phyloP scores from a whole-genome alignment of 1,284 basidiomycete species.

The Bondarzewia mesenterica region DNA sequence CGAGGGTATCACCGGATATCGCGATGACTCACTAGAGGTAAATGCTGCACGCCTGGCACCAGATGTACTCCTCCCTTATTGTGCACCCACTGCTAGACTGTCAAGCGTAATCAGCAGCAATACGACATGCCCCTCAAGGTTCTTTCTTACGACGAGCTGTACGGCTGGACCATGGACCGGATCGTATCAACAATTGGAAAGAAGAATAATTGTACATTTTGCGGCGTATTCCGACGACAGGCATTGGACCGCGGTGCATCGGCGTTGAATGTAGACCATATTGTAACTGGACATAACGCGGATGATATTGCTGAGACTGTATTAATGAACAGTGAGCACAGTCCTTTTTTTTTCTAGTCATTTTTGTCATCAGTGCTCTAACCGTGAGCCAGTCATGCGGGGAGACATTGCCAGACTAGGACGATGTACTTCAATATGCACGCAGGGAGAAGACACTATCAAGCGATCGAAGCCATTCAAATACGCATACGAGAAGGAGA shows the following conservation, averaged over 20 bases:
- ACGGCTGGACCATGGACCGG: conserved; percentile 99
- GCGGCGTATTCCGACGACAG: conserved; percentile 94
- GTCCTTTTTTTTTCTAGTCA: conserved; percentile 9
- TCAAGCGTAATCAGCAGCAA: conserved; percentile 95
- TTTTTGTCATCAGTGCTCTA: background rate
- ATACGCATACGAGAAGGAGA: conserved; percentile 99
- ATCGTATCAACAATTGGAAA: conserved; percentile 92
- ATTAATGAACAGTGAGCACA: conserved; percentile 87
- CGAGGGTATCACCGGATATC: conserved; percentile 97
- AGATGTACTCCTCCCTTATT: background rate
- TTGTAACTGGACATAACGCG: conserved; percentile 98
- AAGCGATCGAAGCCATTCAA: conserved; percentile 98
- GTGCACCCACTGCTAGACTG: conserved; percentile 62
- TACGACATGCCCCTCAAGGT: conserved; percentile 96
- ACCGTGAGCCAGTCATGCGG: conserved; percentile 69
- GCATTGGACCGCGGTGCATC: conserved; percentile 93
- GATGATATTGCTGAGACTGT: conserved; percentile 99
- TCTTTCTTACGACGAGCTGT: conserved; percentile 91
- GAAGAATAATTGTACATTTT: conserved; percentile 99
- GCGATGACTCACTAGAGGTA: conserved; percentile 95
- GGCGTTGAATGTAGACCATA: conserved; percentile 88
- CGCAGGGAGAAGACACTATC: conserved; percentile 91
- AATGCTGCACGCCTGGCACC: conserved; percentile 13
- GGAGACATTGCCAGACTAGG: conserved; percentile 94
- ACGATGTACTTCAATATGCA: conserved; percentile 90